Base-by-base conservation (phyloP, 2,329 filamentous ascomycete species). In the Pestalotiopsis sp. region DNA sequence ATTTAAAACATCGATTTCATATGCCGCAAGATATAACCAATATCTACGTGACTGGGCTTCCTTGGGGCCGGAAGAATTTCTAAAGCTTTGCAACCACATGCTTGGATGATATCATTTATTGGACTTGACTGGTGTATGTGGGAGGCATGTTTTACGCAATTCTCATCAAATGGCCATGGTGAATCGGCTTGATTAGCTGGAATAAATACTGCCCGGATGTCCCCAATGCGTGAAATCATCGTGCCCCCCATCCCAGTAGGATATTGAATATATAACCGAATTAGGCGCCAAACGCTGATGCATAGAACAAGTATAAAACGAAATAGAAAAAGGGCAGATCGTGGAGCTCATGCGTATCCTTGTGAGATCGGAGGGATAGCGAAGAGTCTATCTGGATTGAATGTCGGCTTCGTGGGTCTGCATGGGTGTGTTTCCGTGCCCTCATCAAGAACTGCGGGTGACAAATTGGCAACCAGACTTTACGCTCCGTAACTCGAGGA, bases 401-500 rank as follows among this genome's bases (percentile, higher is more conserved):
- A 17, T 13, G 20, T 24, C 26, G 56, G 56, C 22, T 26, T 26
- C 10, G 4, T 20, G 56, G 44, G 44, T 52, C 3, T 20, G 44
- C 14, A 11, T 52, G 13, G 17, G 26, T 9, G 30, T 6, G 14
- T n/a, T 20, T 17, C 44, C 17, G 7, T 9, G 44, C 6, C 17
- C 44, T 52, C 17, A n/a, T 52, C 17, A 22, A 52, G 20, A 35
- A 35, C 6, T 35, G 1, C 9, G 30, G 7, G n/a, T n/a, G 44
- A 9, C 20, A n/a, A 20, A 11, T 56, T 13, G 40, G 6, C 65
- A 24, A 4, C 4, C n/a, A 10, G 11, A 5, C 24, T 35, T 71
- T 79, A 81, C 17, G 78, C 74, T 61, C 79, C 81, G 65, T 84
- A 84, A 13, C 78, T 79, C 0, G 83, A 86, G n/a, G 78, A 73